Evolutionary conservation across 768 basidiomycete genomes (phyloP).

Genomic region (Calocera cornea): DNA sequence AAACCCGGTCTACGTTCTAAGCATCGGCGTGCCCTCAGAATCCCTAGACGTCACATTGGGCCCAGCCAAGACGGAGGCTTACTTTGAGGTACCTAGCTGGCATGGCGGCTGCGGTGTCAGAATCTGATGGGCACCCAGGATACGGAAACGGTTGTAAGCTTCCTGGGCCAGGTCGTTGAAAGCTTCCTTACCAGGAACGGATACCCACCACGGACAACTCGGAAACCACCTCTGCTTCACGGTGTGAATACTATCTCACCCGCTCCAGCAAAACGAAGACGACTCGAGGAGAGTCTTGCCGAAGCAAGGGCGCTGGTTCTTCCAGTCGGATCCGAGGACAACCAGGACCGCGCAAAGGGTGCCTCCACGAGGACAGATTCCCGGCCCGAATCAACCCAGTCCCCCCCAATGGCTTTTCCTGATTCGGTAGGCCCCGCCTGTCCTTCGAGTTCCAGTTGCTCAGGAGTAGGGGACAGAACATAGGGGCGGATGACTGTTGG

Average conservation of each 20-base stretch:
- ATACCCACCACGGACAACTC: not conserved
- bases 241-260: not conserved
- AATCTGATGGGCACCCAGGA: conserved; percentile 33
- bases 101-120: conserved; percentile 9
- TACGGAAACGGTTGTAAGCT: conserved; percentile 37
- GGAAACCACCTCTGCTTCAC: not conserved
- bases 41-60: conserved; percentile 68
- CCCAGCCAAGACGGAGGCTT: conserved; percentile 56
- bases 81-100: conserved; percentile 43
- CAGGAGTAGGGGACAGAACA: not conserved
- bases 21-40: conserved; percentile 49
- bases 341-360: not conserved
- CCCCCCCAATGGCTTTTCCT: not conserved
- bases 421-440: not conserved
- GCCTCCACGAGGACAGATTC: not conserved
- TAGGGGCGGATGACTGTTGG: not conserved
- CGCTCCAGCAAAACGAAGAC: not conserved
- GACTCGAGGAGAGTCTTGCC: not conserved
- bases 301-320: not conserved
- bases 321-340: not conserved
- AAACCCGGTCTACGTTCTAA: conserved; percentile 71
- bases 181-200: conserved; percentile 5
- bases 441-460: not conserved
- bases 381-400: not conserved
- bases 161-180: conserved; percentile 28